Percentiles rank a stretch among this genome's conserved stretches.
These are phyloP conservation scores for Erythrophleum fordii DNA, from an alignment of 306 rosid genomes.

Conservation along the genomic window DNA sequence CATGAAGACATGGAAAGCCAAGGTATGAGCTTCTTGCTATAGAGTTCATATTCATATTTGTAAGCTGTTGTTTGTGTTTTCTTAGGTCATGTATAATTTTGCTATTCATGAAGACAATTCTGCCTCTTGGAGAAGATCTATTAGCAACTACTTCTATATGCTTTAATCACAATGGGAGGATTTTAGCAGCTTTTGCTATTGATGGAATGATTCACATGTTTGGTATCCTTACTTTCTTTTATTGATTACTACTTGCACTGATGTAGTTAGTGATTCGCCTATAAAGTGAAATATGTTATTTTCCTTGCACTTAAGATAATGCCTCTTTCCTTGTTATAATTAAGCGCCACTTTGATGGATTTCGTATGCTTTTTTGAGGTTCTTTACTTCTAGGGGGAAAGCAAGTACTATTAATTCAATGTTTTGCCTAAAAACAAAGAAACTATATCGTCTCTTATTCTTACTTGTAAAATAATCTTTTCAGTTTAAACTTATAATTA, in stretches of 20 bases:
- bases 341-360: constrained; percentile 13
- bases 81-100: constrained; percentile 54
- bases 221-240: constrained; percentile 78
- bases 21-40: constrained; percentile 69
- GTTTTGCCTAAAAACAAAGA: constrained; percentile 18
- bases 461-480: constrained; percentile 18
- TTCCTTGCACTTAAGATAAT: constrained; percentile 24
- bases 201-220: constrained; percentile 99
- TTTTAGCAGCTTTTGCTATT: constrained; percentile 89
- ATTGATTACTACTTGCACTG: constrained; percentile 16
- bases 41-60: not conserved
- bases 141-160: constrained; percentile 94
- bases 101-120: constrained; percentile 87
- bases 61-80: constrained; percentile 20
- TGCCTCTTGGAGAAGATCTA: constrained; percentile 97
- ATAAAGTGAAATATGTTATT: not conserved
- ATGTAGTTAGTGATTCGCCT: constrained; percentile 5
- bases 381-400: constrained; percentile 36
- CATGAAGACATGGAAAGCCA: constrained; percentile 94
- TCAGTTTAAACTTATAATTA: not conserved
- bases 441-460: not conserved
- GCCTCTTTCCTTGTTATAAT: not conserved
- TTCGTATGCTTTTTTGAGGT: constrained; percentile 30
- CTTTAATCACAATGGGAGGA: constrained; percentile 97
- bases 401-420: constrained; percentile 50